Conservation (phyloP, 306 rosid genomes). For the Pachyrhizus erosus region DNA sequence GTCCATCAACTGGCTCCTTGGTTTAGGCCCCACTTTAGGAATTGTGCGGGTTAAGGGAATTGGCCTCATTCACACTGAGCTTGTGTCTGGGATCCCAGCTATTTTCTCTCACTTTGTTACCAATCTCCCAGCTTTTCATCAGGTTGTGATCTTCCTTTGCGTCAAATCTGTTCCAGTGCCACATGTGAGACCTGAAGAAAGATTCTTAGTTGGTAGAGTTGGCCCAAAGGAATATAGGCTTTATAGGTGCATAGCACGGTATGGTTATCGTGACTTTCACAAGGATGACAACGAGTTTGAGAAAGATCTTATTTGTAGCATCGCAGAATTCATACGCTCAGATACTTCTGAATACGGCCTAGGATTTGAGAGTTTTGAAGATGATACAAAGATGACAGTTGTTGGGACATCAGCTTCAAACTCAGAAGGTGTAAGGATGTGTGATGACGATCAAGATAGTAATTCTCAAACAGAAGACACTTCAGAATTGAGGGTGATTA, state of each 20-base stretch:
- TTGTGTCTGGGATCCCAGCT: slow-evolving; percentile 81
- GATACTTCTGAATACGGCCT: slow-evolving; percentile 43
- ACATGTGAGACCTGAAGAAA: slow-evolving; percentile 70
- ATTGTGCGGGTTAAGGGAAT: slow-evolving; percentile 82
- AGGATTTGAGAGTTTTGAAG: slow-evolving; percentile 46
- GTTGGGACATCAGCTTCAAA: slow-evolving; percentile 75
- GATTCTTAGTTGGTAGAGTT: slow-evolving; percentile 75
- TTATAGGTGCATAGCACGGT: slow-evolving; percentile 76
- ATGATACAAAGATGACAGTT: slow-evolving; percentile 66
- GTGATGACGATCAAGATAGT: slow-evolving; percentile 54
- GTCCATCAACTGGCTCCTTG: slow-evolving; percentile 76
- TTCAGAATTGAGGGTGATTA: slow-evolving; percentile 52
- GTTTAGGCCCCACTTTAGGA: slow-evolving; percentile 76
- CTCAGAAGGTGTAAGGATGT: slow-evolving; percentile 62
- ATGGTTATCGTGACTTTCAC: slow-evolving; percentile 78
- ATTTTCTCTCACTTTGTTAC: slow-evolving; percentile 85
- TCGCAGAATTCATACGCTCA: slow-evolving; percentile 70
- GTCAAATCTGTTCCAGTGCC: slow-evolving; percentile 79
- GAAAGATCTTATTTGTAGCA: slow-evolving; percentile 76
- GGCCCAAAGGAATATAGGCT: slow-evolving; percentile 69
- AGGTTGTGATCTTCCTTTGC: slow-evolving; percentile 81
- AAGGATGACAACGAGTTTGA: slow-evolving; percentile 75
- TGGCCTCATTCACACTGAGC: slow-evolving; percentile 75
- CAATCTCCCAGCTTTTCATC: slow-evolving; percentile 87
- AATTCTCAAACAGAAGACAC: slow-evolving; percentile 32